A percentile compares a stretch with the other conserved stretches of the same genome.
phyloP scores from a whole-genome alignment of 345 rosid genomes.

The Noccaea bulbosa region DNA sequence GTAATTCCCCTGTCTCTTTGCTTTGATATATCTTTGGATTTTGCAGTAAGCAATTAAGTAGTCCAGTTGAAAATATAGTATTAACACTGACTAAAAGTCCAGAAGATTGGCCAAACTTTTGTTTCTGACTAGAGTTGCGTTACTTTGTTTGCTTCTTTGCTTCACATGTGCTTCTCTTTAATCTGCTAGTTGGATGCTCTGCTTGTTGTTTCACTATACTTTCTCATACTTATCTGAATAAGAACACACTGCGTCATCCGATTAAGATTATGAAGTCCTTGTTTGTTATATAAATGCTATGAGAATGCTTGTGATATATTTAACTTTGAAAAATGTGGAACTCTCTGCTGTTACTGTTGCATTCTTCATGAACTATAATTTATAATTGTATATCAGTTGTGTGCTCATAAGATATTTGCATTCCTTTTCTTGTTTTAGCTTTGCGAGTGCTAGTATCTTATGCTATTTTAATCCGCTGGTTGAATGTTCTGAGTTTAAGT shows the following conservation, averaged over 20 bases:
- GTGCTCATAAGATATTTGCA: not conserved
- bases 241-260: constrained; percentile 1
- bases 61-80: not conserved
- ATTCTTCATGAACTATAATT: not conserved
- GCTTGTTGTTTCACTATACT: not conserved
- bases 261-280: not conserved
- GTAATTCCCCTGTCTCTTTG: not conserved
- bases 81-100: not conserved
- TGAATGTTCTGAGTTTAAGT: no score
- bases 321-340: not conserved
- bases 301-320: not conserved
- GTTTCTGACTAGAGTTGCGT: not conserved
- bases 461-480: no score
- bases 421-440: not conserved
- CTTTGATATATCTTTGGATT: not conserved
- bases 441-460: not conserved
- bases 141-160: not conserved
- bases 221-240: not conserved
- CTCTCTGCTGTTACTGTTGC: not conserved
- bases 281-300: not conserved
- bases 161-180: not conserved
- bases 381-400: not conserved
- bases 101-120: not conserved
- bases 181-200: not conserved
- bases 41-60: not conserved